These are phyloP conservation scores for Solanum habrochaites DNA, from an alignment of 257 asterid genomes.

Conservation along the genomic window DNA sequence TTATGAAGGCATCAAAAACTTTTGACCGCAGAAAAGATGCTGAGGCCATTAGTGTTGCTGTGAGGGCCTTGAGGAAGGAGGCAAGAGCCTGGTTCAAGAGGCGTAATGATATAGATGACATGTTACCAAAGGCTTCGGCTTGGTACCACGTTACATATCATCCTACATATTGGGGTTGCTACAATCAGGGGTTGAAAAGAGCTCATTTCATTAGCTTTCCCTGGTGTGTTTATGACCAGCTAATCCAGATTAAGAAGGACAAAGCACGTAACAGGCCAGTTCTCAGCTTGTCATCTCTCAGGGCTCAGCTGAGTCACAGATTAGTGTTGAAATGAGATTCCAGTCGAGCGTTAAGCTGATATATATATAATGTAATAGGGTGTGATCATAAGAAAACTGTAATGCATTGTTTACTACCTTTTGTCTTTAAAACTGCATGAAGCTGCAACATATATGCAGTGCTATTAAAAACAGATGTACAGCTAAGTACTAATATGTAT, in stretches of 20 bases:
- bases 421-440: background rate
- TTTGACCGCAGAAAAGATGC: constrained; percentile 75
- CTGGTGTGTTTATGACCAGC: constrained; percentile 73
- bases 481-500: background rate
- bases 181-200: constrained; percentile 46
- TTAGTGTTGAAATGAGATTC: constrained; percentile 13
- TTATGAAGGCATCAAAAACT: constrained; percentile 53
- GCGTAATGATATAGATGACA: constrained; percentile 34
- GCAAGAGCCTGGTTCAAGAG: constrained; percentile 58
- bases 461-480: background rate
- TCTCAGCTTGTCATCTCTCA: constrained; percentile 16
- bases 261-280: background rate
- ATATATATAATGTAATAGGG: background rate
- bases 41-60: constrained; percentile 63
- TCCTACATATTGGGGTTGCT: constrained; percentile 47
- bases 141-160: constrained; percentile 87
- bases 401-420: background rate
- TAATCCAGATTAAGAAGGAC: constrained; percentile 52
- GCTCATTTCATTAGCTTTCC: constrained; percentile 75
- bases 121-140: constrained; percentile 69
- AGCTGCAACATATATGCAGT: background rate
- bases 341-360: background rate
- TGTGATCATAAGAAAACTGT: background rate
- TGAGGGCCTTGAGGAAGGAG: constrained; percentile 61
- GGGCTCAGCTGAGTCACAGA: background rate